Conservation (phyloP, 2,329 filamentous ascomycete species). For the Apiospora arundinis region DNA sequence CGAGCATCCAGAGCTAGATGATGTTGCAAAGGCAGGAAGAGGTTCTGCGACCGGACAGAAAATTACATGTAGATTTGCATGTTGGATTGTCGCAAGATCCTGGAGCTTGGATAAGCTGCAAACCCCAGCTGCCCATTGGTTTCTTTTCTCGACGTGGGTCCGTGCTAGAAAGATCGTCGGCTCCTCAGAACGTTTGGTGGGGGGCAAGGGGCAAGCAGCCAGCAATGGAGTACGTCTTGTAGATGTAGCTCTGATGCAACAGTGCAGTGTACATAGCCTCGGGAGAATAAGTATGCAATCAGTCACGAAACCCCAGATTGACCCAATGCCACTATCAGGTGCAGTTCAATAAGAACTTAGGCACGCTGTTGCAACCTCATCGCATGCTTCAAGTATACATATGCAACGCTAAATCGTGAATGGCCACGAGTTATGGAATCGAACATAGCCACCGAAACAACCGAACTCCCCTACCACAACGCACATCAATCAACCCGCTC, state of each 20-base stretch:
- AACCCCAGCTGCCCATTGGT: constrained; percentile 14
- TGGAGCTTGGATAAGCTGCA: constrained; percentile 9
- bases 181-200: constrained; percentile 4
- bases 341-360: background rate
- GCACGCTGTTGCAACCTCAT: background rate
- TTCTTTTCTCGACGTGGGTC: background rate
- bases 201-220: background rate
- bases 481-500: background rate
- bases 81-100: background rate
- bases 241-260: background rate
- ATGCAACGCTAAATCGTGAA: constrained; percentile 5
- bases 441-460: constrained; percentile 6
- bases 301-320: background rate
- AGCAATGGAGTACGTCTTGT: background rate
- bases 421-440: background rate
- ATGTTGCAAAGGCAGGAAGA: constrained; percentile 24
- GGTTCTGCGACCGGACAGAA: background rate
- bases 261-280: background rate
- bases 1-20: background rate
- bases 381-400: background rate
- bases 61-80: constrained; percentile 4
- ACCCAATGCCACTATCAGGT: no score
- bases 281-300: background rate
- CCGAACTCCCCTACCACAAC: background rate
- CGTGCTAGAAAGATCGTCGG: constrained; percentile 10